phyloP scores from a whole-genome alignment of 2,329 filamentous ascomycete genomes.

The Monosporascus sp. region DNA sequence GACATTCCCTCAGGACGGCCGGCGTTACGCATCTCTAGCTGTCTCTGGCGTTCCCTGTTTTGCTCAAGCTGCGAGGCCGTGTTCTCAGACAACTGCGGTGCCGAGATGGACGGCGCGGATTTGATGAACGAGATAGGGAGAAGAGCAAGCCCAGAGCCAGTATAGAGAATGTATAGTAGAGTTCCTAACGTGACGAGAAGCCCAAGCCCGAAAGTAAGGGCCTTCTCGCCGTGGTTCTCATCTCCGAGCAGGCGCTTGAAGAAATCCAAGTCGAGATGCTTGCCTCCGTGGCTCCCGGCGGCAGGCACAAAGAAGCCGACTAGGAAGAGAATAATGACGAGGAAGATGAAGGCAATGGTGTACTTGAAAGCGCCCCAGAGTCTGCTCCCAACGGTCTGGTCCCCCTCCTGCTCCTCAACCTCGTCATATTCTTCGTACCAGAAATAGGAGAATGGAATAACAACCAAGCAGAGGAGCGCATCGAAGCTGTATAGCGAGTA shows the following conservation, averaged over 20 bases:
- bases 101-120: constrained; percentile 80
- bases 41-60: constrained; percentile 87
- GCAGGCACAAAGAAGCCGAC: constrained; percentile 92
- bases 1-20: constrained; percentile 72
- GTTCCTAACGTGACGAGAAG: constrained; percentile 85
- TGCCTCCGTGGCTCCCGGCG: constrained; percentile 59
- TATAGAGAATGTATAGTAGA: constrained; percentile 82
- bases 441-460: constrained; percentile 96
- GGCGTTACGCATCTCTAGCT: constrained; percentile 79
- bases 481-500: constrained; percentile 91
- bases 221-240: constrained; percentile 87
- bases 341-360: constrained; percentile 75
- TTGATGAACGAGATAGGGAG: constrained; percentile 90
- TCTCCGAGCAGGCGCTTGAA: constrained; percentile 73
- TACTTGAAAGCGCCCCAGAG: constrained; percentile 88
- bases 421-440: constrained; percentile 98
- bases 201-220: constrained; percentile 83
- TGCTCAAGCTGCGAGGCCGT: constrained; percentile 77
- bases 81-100: constrained; percentile 69
- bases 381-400: constrained; percentile 64
- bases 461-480: constrained; percentile 78
- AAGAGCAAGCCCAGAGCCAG: constrained; percentile 80
- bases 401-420: constrained; percentile 74
- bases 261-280: constrained; percentile 79
- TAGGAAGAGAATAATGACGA: constrained; percentile 79